Base-by-base conservation (phyloP, 306 rosid species). In the Vigna hirtella region DNA sequence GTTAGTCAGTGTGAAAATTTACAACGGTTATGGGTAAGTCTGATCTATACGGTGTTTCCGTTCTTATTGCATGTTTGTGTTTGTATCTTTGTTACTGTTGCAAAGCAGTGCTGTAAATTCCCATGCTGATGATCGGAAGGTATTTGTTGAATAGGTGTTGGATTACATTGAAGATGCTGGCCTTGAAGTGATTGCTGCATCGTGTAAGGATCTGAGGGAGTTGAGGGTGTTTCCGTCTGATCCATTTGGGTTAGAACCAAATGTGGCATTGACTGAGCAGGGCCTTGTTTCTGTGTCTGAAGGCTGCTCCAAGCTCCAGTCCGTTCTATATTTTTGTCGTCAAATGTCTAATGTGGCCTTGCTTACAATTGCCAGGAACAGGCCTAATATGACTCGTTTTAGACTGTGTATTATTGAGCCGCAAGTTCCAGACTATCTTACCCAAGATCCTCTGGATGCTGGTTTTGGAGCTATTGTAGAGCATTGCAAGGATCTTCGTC, bases 381-480 rank as follows among this genome's bases (percentile, higher is more conserved):
- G 89, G 56, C 97, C 98, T 49, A 93, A 91, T 83, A 84, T 92
- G 82, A 91, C 99, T 14, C 89, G 91, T 61, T 95, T 95, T 70
- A 94, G 99, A 32, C 90, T 95, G 6, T 95, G 99, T 75, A 95
- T 95, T 76, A 88, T 95, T 66, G 99, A 93, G 80, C 99, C 99
- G 53, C 72, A 45, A 36, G 83, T 84, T 53, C 93, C 96, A 0
- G 99, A 95, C 66, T 93, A 95, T 81, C 81, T 84, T 66, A 95
- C 98, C 36, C 83, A 2, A 26, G 77, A 91, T 78, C 81, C 99
- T 0, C 81, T 95, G 83, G 99, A 95, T 84, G 74, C 34, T 40
- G 99, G 99, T 57, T 95, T 95, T 80, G 98, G 99, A 68, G 98
- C 99, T 78, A 91, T 95, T 82, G 98, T 95, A n/a, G 90, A 93